Conservation (phyloP, 2,329 filamentous ascomycete species). For the Aspergillus calidoustus region DNA sequence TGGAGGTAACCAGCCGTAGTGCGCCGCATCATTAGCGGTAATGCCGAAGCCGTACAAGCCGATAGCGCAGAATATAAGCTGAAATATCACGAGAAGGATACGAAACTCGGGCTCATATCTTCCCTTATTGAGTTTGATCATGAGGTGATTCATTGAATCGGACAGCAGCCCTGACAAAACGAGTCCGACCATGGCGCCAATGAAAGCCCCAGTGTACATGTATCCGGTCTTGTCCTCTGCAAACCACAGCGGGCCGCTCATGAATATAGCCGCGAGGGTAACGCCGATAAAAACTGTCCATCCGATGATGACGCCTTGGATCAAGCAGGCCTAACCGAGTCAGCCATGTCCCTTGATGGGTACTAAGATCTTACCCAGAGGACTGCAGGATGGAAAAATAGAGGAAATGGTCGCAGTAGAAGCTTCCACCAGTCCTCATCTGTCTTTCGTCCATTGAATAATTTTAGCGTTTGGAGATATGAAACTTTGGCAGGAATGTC, state of each 20-base stretch:
- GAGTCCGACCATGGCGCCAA: slow-evolving; percentile 81
- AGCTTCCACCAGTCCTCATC: slow-evolving; percentile 72
- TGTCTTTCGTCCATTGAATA: slow-evolving; percentile 83
- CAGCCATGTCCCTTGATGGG: slow-evolving; percentile 9
- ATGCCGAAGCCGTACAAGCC: slow-evolving; percentile 86
- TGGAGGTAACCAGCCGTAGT: slow-evolving; percentile 74
- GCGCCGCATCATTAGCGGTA: slow-evolving; percentile 63
- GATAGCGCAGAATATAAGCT: slow-evolving; percentile 75
- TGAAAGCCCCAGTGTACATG: slow-evolving; percentile 81
- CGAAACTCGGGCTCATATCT: slow-evolving; percentile 92
- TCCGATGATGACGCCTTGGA: slow-evolving; percentile 88
- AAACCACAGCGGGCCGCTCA: slow-evolving; percentile 81
- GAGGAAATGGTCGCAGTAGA: slow-evolving; percentile 73
- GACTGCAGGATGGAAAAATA: slow-evolving; percentile 84
- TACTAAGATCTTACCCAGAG: slow-evolving; percentile 65
- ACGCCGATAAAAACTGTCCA: slow-evolving; percentile 95
- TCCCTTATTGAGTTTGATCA: slow-evolving; percentile 77
- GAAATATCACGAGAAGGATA: slow-evolving; percentile 79
- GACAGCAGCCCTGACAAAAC: slow-evolving; percentile 72
- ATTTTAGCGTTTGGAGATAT: slow-evolving; percentile 64
- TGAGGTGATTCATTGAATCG: slow-evolving; percentile 70
- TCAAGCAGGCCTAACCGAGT: slow-evolving; percentile 61
- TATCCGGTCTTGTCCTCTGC: slow-evolving; percentile 81
- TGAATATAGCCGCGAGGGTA: slow-evolving; percentile 79
- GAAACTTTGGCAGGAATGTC: slow-evolving; percentile 55